A percentile compares a stretch with the other conserved stretches of the same genome.
Conservation (phyloP, 1,284 basidiomycete species). For the Cryptococcus maquisensis region DNA sequence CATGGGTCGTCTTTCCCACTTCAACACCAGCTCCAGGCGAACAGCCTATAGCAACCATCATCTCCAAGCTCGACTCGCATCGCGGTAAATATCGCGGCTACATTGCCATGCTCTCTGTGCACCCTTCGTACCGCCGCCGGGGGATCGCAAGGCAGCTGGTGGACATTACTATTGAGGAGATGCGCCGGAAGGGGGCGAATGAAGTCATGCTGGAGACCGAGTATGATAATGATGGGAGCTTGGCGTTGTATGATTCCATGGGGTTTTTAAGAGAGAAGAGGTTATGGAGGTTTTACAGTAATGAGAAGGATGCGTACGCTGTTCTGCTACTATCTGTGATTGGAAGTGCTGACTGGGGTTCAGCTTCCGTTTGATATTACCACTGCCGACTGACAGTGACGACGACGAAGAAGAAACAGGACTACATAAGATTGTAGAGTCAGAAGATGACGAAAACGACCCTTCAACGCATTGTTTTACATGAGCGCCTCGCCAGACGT, state of each 20-base stretch:
- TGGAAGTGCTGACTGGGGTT: slow-evolving; percentile 12
- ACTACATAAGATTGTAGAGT: not conserved
- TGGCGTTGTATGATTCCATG: slow-evolving; percentile 82
- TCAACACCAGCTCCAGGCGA: slow-evolving; percentile 37
- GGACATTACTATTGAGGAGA: slow-evolving; percentile 68
- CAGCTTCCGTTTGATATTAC: slow-evolving; percentile 18
- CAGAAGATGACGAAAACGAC: not conserved
- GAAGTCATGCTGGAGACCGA: slow-evolving; percentile 96
- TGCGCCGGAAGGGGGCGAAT: slow-evolving; percentile 73
- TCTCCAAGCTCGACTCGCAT: slow-evolving; percentile 92
- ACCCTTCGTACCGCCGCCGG: slow-evolving; percentile 70
- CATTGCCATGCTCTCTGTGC: slow-evolving; percentile 94
- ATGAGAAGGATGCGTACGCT: slow-evolving; percentile 54
- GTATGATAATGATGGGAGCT: slow-evolving; percentile 80
- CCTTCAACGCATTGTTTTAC: not conserved
- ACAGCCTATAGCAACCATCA: slow-evolving; percentile 74
- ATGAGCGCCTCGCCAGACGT: not conserved
- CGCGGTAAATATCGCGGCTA: slow-evolving; percentile 80
- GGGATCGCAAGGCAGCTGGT: slow-evolving; percentile 87
- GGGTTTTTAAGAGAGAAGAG: slow-evolving; percentile 96
- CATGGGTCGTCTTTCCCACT: slow-evolving; percentile 59
- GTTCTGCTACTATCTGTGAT: not conserved
- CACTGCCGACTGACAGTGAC: slow-evolving; percentile 21
- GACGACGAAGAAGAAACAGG: slow-evolving; percentile 24
- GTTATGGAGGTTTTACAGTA: slow-evolving; percentile 91